Evolutionary conservation across 2,329 filamentous ascomycete genomes (phyloP).

Genomic region (Pseudodiploospora longispora): DNA sequence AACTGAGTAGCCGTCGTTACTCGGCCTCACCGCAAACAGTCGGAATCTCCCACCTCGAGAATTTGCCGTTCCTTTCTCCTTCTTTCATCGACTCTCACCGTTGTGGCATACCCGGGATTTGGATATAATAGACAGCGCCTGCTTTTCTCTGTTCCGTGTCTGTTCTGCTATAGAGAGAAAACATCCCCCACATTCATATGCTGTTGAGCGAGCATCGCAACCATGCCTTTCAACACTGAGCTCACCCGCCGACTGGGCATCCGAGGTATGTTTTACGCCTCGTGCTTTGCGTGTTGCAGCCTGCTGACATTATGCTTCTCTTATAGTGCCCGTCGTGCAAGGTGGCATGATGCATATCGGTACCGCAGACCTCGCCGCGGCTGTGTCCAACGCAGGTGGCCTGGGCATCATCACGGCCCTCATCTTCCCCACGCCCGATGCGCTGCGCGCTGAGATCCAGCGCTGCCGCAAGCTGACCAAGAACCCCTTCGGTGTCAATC

Average conservation of each 20-base stretch:
- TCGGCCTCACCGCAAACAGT: too few species aligned
- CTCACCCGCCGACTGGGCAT: constrained; percentile 52
- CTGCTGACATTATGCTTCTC: neutral
- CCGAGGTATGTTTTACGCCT: constrained; percentile 26
- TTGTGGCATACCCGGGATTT: too few species aligned
- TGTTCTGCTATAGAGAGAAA: too few species aligned
- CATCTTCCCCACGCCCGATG: constrained; percentile 86
- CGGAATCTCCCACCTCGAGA: too few species aligned
- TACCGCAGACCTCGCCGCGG: constrained; percentile 68
- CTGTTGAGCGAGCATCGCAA: constrained; percentile 5
- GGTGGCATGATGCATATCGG: constrained; percentile 85
- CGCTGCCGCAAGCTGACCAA: constrained; percentile 73
- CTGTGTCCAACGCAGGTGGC: constrained; percentile 74
- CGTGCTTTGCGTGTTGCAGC: neutral
- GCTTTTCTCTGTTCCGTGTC: too few species aligned
- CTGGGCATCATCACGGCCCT: constrained; percentile 78
- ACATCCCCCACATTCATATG: neutral
- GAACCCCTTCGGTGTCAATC: constrained; percentile 84
- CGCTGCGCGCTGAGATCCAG: constrained; percentile 87
- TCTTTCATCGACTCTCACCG: too few species aligned
- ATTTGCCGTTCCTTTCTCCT: too few species aligned
- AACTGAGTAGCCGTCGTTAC: too few species aligned
- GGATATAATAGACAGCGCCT: too few species aligned
- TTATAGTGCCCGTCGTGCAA: constrained; percentile 68
- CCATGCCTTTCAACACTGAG: constrained; percentile 51